phyloP scores from a whole-genome alignment of 352 stramenopile species.

The Phytopythium ostracodes region DNA sequence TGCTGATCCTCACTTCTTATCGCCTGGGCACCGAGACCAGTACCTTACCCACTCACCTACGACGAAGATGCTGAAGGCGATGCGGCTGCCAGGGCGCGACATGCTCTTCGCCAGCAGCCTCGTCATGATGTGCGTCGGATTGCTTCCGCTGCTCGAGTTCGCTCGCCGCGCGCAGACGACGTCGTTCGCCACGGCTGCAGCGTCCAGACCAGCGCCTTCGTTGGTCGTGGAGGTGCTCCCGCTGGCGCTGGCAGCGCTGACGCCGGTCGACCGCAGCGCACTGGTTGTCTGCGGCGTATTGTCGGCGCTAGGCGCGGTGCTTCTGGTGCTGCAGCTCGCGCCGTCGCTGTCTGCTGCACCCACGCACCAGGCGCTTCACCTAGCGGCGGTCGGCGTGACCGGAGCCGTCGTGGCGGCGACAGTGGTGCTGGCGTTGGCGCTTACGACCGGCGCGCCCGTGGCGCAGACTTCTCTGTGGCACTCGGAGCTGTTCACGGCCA shows the following conservation, averaged over 20 bases:
- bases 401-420: constrained; percentile 10
- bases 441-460: constrained; percentile 17
- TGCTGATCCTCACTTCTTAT: too few species aligned
- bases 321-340: constrained; percentile 24
- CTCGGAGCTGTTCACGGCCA: constrained; percentile 15
- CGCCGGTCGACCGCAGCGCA: constrained; percentile 21
- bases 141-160: constrained; percentile 30
- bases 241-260: constrained; percentile 22
- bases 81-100: not conserved
- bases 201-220: not conserved
- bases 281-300: constrained; percentile 15
- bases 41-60: too few species aligned
- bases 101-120: constrained; percentile 16
- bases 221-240: constrained; percentile 14
- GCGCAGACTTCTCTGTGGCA: constrained; percentile 22
- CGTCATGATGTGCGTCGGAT: constrained; percentile 18
- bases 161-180: constrained; percentile 4
- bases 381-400: constrained; percentile 9
- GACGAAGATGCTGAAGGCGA: not conserved
- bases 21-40: too few species aligned
- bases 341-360: constrained; percentile 8
- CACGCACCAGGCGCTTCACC: constrained; percentile 9
- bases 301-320: constrained; percentile 13
- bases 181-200: not conserved
- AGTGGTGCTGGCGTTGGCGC: constrained; percentile 11